Base-by-base conservation (phyloP, 2,329 filamentous ascomycete species). In the Rosellinia necatrix region DNA sequence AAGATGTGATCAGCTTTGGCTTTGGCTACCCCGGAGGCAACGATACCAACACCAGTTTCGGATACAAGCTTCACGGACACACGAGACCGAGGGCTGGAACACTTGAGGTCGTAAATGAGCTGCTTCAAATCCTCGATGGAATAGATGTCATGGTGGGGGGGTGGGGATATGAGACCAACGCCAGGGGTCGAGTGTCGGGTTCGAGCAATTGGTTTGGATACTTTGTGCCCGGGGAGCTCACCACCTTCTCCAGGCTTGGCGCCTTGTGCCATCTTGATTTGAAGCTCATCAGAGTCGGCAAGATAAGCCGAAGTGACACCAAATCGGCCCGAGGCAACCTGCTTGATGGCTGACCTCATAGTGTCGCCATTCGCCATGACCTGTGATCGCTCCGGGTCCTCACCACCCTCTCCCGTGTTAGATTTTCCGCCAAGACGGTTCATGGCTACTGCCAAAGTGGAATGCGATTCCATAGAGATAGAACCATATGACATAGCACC, bases 181-280 rank as follows among this genome's bases (percentile, higher is more conserved):
- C 93, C 93, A 63, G 93, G 92, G 5, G 93, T 97, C 8, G 93
- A 97, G 79, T 97, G 92, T 73, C 93, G 89, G 54, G 93, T 97
- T 67, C 91, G 89, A 55, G 91, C 93, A 74, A 97, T 97, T 6
- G 91, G 90, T 70, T 90, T 90, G 59, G 92, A 94, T 24, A 97
- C 93, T 78, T 97, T 97, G 81, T 97, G 92, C 35, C 93, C 93
- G 46, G 93, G 93, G 70, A 97, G 85, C 76, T 97, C 93, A 83
- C 93, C 93, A 79, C 93, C 93, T 76, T 97, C 93, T 75, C 93
- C 93, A 53, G 93, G 93, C 83, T 97, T 97, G 61, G 93, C 93
- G 72, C 93, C 93, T 77, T 97, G 93, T 8, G 93, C 93, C 93
- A 97, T 97, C 84, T 97, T 97, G 78, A 97, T 97, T 75, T 97